These are phyloP conservation scores for Chaetomium tenue DNA, from an alignment of 495 filamentous ascomycete genomes.

Conservation along the genomic window DNA sequence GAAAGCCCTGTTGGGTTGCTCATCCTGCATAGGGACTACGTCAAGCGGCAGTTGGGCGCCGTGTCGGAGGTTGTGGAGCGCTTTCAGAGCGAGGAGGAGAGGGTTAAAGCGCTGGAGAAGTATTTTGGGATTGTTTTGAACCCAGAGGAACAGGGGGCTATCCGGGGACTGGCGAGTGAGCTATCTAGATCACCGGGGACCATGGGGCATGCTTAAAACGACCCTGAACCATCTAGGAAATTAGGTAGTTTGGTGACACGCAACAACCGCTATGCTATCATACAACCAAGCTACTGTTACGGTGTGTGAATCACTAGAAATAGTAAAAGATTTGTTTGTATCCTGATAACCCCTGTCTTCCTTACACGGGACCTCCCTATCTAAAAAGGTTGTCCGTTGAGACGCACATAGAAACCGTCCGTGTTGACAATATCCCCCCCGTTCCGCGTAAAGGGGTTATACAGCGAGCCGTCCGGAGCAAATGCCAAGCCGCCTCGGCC, in stretches of 20 bases:
- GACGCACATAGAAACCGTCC: not conserved
- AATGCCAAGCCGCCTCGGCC: not conserved
- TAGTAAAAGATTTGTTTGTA: no score
- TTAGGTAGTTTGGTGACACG: no score
- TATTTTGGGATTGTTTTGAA: slow-evolving; percentile 57
- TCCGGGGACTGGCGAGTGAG: slow-evolving; percentile 53
- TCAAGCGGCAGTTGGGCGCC: slow-evolving; percentile 58
- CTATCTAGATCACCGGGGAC: slow-evolving; percentile 20
- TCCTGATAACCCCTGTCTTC: not conserved
- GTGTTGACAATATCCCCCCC: not conserved
- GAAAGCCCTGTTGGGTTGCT: slow-evolving; percentile 35
- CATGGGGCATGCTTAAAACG: slow-evolving; percentile 9
- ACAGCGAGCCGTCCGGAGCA: not conserved
- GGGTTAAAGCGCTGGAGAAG: slow-evolving; percentile 50
- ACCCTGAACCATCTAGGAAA: no score
- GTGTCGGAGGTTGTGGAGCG: slow-evolving; percentile 48
- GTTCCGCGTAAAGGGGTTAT: not conserved
- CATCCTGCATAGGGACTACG: slow-evolving; percentile 53
- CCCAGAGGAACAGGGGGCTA: slow-evolving; percentile 52
- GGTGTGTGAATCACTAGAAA: no score
- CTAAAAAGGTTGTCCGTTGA: not conserved
- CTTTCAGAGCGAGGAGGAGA: slow-evolving; percentile 52
- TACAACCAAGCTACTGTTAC: no score
- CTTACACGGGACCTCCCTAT: not conserved
- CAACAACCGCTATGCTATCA: no score